Evolutionary conservation across 345 rosid genomes (phyloP).

Genomic region (Cochlearia excelsa): DNA sequence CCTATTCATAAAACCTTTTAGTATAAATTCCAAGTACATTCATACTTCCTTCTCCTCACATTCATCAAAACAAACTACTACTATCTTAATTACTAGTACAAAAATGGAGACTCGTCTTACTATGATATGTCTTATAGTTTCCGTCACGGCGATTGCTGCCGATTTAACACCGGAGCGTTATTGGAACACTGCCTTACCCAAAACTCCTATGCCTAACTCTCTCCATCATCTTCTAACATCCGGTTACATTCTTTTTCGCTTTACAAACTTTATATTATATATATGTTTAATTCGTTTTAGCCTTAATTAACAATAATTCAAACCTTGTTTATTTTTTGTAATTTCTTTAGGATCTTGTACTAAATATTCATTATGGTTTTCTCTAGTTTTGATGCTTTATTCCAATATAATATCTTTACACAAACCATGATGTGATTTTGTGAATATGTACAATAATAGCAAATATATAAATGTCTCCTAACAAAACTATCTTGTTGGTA

Average conservation of each 20-base stretch:
- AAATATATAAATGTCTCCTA: neutral
- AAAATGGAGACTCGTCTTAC: conserved; percentile 24
- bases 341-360: no score
- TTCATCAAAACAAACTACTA: conserved; percentile 6
- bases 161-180: conserved; percentile 34
- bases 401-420: no score
- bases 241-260: conserved; percentile 1
- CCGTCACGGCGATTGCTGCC: conserved; percentile 31
- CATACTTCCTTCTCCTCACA: conserved; percentile 27
- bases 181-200: conserved; percentile 36
- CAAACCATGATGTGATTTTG: no score
- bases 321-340: no score
- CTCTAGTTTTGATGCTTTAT: no score
- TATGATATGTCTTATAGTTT: conserved; percentile 31
- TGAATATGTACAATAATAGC: neutral
- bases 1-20: conserved; percentile 22
- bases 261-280: no score
- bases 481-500: neutral
- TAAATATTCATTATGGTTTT: no score
- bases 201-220: conserved; percentile 38
- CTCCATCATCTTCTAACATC: conserved; percentile 27
- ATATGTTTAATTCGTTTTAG: no score
- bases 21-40: conserved; percentile 31
- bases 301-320: no score
- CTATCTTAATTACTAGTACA: neutral